Percentiles rank a stretch among this genome's conserved stretches.
These are phyloP conservation scores for Chalaropsis ovoidea DNA, from an alignment of 2,329 filamentous ascomycete species.

Conservation along the genomic window DNA sequence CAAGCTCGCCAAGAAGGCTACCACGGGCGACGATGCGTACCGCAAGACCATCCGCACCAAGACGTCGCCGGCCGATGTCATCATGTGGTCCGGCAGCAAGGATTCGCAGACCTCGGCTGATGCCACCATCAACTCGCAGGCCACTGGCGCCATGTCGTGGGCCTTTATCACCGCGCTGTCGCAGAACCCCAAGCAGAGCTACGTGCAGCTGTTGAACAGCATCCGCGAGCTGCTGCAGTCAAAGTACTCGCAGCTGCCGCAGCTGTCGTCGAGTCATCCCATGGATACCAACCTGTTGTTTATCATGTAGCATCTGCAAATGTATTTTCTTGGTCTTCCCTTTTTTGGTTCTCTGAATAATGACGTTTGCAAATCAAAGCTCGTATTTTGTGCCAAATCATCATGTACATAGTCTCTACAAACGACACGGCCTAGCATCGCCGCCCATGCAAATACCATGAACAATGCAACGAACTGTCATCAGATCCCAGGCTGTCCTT, in stretches of 20 bases:
- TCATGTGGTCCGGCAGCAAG: constrained; percentile 89
- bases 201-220: constrained; percentile 79
- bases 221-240: constrained; percentile 72
- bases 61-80: constrained; percentile 77
- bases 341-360: background rate
- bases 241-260: constrained; percentile 80
- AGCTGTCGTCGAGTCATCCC: constrained; percentile 83
- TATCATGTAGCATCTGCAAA: constrained; percentile 43
- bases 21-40: constrained; percentile 60
- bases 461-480: background rate
- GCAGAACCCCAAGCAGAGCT: constrained; percentile 84
- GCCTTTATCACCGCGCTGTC: constrained; percentile 77
- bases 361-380: background rate
- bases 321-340: background rate
- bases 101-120: constrained; percentile 83
- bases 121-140: constrained; percentile 68
- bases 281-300: constrained; percentile 58
- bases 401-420: too few species aligned
- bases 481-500: background rate
- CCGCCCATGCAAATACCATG: background rate
- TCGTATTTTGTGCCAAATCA: background rate
- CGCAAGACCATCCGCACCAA: constrained; percentile 69
- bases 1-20: constrained; percentile 65
- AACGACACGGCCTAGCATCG: too few species aligned
- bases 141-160: constrained; percentile 88